These are phyloP conservation scores for Pterocarpus macrocarpus DNA, from an alignment of 306 rosid genomes.

Conservation along the genomic window DNA sequence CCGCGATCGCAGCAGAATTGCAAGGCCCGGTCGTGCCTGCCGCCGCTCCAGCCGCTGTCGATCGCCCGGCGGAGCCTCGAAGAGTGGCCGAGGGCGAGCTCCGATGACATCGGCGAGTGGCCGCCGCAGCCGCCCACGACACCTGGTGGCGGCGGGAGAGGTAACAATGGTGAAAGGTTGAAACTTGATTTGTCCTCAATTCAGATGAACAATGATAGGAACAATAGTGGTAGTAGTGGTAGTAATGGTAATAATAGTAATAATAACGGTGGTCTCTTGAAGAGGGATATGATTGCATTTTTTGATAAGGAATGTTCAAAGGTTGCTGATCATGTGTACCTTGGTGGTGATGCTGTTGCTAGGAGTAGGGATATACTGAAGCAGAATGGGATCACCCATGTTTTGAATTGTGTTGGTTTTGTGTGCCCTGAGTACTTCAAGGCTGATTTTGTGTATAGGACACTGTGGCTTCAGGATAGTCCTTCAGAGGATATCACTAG, in stretches of 20 bases:
- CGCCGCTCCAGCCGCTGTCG: slow-evolving; percentile 92
- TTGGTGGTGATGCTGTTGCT: slow-evolving; percentile 99
- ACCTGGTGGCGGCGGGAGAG: slow-evolving; percentile 77
- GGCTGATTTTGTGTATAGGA: slow-evolving; percentile 89
- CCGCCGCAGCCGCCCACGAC: slow-evolving; percentile 83
- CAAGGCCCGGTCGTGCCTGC: slow-evolving; percentile 87
- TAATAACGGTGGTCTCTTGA: slow-evolving; percentile 74
- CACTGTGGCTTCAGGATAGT: slow-evolving; percentile 97
- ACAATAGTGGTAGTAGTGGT: not conserved
- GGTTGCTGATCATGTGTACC: slow-evolving; percentile 93
- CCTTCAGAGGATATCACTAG: slow-evolving; percentile 98
- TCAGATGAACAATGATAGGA: slow-evolving; percentile 66
- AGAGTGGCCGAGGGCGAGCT: slow-evolving; percentile 98
- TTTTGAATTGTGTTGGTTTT: slow-evolving; percentile 96
- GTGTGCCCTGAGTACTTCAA: slow-evolving; percentile 96
- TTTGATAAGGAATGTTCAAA: slow-evolving; percentile 97
- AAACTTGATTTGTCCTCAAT: slow-evolving; percentile 95
- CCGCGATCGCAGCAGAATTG: slow-evolving; percentile 93
- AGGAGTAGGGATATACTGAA: slow-evolving; percentile 86
- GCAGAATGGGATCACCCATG: slow-evolving; percentile 89
- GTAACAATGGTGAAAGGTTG: slow-evolving; percentile 82
- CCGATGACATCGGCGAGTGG: slow-evolving; percentile 99
- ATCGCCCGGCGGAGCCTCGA: slow-evolving; percentile 94
- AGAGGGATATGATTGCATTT: slow-evolving; percentile 97
- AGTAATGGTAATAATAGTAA: not conserved